A percentile compares a stretch with the other conserved stretches of the same genome.
These are phyloP conservation scores for Pichia kluyveri DNA, from an alignment of 805 yeast genomes.

Conservation along the genomic window DNA sequence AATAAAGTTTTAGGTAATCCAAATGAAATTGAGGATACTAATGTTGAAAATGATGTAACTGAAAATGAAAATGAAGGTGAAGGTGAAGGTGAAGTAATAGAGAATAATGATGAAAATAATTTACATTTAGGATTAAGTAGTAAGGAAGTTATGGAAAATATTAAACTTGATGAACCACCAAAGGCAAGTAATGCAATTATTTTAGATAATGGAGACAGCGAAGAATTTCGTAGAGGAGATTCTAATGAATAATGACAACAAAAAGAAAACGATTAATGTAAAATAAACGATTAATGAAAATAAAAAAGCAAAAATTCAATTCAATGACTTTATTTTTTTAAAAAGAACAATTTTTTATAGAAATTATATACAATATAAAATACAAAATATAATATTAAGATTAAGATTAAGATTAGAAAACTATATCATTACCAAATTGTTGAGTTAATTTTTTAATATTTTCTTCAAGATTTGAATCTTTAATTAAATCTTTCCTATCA, in stretches of 20 bases:
- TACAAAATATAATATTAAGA: too few species aligned
- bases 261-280: neutral
- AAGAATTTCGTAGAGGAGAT: slow-evolving; percentile 27
- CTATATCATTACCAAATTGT: slow-evolving; percentile 30
- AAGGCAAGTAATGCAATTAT: slow-evolving; percentile 23
- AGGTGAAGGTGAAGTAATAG: neutral
- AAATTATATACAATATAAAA: too few species aligned
- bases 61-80: neutral
- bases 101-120: neutral
- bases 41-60: neutral
- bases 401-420: slow-evolving; percentile 1
- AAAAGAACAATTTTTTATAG: too few species aligned
- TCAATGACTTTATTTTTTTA: too few species aligned
- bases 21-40: slow-evolving; percentile 16
- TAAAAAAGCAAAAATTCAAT: too few species aligned
- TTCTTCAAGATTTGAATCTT: neutral
- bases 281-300: neutral
- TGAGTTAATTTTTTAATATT: slow-evolving; percentile 29
- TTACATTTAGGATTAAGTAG: slow-evolving; percentile 8
- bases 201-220: slow-evolving; percentile 32
- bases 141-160: slow-evolving; percentile 9
- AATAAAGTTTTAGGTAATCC: slow-evolving; percentile 49
- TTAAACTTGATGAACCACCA: slow-evolving; percentile 13
- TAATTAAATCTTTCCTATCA: slow-evolving; percentile 4
- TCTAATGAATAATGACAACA: slow-evolving; percentile 1